phyloP scores from a whole-genome alignment of 441 rosid species.

The Brassica balearica region DNA sequence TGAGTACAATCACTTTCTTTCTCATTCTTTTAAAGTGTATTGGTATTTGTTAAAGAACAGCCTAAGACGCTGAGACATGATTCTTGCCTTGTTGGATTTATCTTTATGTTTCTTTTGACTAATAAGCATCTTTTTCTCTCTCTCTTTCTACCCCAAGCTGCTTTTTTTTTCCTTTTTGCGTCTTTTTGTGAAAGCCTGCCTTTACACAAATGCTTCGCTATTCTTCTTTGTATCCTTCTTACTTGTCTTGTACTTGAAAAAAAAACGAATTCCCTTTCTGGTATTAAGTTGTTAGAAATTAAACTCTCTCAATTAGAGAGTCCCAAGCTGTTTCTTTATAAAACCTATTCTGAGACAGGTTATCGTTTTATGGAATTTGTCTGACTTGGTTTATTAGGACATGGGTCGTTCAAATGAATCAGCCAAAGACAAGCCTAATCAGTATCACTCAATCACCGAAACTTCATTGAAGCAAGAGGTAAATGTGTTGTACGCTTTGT shows the following conservation, averaged over 20 bases:
- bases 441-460: constrained; percentile 49
- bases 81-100: constrained; percentile 48
- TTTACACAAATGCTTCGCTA: constrained; percentile 38
- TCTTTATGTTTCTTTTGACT: constrained; percentile 47
- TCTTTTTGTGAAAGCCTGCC: constrained; percentile 35
- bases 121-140: constrained; percentile 37
- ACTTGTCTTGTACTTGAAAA: constrained; percentile 30
- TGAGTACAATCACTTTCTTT: constrained; percentile 45
- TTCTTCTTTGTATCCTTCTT: constrained; percentile 38
- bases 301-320: constrained; percentile 19
- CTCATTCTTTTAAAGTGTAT: constrained; percentile 27
- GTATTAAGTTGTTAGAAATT: constrained; percentile 7
- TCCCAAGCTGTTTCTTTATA: constrained; percentile 29
- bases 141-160: background rate
- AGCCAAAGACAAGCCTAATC: constrained; percentile 54
- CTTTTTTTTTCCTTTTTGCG: constrained; percentile 39
- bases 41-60: constrained; percentile 46
- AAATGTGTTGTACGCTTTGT: background rate
- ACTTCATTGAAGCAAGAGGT: constrained; percentile 84
- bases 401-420: constrained; percentile 53
- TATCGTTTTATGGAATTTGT: constrained; percentile 32
- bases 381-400: constrained; percentile 51
- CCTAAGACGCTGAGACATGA: constrained; percentile 39
- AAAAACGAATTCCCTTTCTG: constrained; percentile 22
- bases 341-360: constrained; percentile 25